These are phyloP conservation scores for Trichoderma endophyticum DNA, from an alignment of 2,329 filamentous ascomycete genomes.

Conservation along the genomic window DNA sequence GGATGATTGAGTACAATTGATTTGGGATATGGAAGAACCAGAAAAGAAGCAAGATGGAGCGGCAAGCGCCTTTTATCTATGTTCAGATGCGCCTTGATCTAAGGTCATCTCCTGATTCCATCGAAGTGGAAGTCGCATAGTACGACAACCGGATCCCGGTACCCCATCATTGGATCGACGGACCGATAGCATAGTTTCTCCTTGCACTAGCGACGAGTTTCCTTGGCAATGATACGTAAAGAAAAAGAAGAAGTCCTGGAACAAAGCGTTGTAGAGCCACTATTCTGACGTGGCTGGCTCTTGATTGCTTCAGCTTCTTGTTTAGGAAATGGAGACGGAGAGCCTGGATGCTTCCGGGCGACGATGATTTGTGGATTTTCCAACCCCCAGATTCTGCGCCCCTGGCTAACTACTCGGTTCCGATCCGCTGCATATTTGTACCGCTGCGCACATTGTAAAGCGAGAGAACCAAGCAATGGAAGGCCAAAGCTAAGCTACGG, in stretches of 20 bases:
- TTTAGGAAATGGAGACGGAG: background rate
- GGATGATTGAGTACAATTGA: background rate
- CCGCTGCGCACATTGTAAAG: background rate
- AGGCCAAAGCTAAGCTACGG: background rate
- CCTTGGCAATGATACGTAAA: background rate
- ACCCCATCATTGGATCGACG: background rate
- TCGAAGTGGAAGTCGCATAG: background rate
- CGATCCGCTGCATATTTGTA: background rate
- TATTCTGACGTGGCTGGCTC: background rate
- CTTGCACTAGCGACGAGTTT: background rate
- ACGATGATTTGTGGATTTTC: slow-evolving; percentile 6
- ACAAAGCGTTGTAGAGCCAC: background rate
- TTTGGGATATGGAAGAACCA: background rate
- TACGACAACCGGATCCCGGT: background rate
- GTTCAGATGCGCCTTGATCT: background rate
- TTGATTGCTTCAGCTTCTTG: slow-evolving; percentile 4
- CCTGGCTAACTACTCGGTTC: background rate
- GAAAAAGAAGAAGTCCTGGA: background rate
- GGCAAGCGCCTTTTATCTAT: background rate
- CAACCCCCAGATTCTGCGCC: slow-evolving; percentile 9
- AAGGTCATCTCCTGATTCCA: background rate
- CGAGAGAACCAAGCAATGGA: background rate
- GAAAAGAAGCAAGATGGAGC: background rate
- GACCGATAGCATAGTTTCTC: background rate
- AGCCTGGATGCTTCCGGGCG: background rate